Evolutionary conservation across 2,329 filamentous ascomycete species (phyloP), one percentile per base, ranked within the genome.

Genomic region (Sarocladiaceae sp.): DNA sequence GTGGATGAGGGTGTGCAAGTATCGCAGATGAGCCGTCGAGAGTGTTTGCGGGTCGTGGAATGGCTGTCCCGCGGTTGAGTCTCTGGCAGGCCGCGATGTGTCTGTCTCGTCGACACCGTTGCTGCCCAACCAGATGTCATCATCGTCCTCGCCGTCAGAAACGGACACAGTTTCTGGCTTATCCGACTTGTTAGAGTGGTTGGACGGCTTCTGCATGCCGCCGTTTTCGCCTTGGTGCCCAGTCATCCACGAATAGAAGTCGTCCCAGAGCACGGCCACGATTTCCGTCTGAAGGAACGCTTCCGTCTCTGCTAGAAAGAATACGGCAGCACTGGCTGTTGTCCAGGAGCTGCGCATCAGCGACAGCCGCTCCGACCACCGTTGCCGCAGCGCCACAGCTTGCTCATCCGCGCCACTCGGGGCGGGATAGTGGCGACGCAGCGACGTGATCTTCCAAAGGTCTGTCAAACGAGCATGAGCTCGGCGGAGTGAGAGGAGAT

Each of bases 221-320:
- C 18, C 15, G 20, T 33, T 29, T 21, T 20, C 12, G 19, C 24
- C 15, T 12, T 48, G 16, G 16, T 24, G 26, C 19, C 70, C 69
- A 21, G 72, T 71, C 15, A 95, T 69, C 88, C 90, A 96, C 12
- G 64, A 61, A 44, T 85, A 78, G 53, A 97, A 90, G 43, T 85
- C 81, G 13, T 83, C 76, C 80, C 89, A 96, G 2, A 88, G 82
- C 24, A 82, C 82, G 48, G 82, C 79, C 12, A 96, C 83, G 6
- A 97, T 83, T 57, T 95, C 89, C 1, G 86, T 88, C 61, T 96
- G 91, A 34, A 97, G 80, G 55, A 95, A 97, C 3, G 81, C 81
- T 52, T 91, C 85, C 12, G 88, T 83, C 59, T 96, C 90, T 0
- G 86, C 88, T 3, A 97, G 72, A 53, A 97, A 85, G 65, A 95